Evolutionary conservation across 768 basidiomycete genomes (phyloP).

Genomic region (Naganishia kalamii): DNA sequence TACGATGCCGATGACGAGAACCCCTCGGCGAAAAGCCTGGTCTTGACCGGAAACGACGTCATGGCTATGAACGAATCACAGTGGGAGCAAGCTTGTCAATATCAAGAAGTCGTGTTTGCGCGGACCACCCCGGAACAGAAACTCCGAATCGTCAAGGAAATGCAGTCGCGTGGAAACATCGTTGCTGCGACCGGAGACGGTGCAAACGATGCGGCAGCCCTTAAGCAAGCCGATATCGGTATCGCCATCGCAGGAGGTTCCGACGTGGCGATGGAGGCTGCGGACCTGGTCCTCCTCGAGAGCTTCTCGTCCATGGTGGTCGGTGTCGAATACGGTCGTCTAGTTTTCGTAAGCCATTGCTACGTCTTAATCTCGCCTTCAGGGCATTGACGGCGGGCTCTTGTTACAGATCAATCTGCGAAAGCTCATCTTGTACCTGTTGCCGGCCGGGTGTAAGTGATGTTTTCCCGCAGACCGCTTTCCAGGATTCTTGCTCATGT

Average conservation of each 20-base stretch:
- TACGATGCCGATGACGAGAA: slow-evolving; percentile 43
- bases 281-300: slow-evolving; percentile 46
- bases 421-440: slow-evolving; percentile 31
- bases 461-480: slow-evolving; percentile 12
- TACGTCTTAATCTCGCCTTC: background rate
- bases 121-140: slow-evolving; percentile 63
- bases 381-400: background rate
- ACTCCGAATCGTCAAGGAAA: slow-evolving; percentile 58
- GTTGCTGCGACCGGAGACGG: slow-evolving; percentile 66
- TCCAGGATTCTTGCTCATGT: background rate
- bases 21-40: slow-evolving; percentile 45
- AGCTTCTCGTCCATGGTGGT: slow-evolving; percentile 47
- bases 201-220: slow-evolving; percentile 50
- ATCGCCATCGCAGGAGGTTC: slow-evolving; percentile 54
- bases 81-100: slow-evolving; percentile 45
- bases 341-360: slow-evolving; percentile 44
- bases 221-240: slow-evolving; percentile 60
- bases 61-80: slow-evolving; percentile 45
- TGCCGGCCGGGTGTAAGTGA: slow-evolving; percentile 47
- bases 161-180: slow-evolving; percentile 54
- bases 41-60: slow-evolving; percentile 41
- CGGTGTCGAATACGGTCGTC: slow-evolving; percentile 47
- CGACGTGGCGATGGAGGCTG: slow-evolving; percentile 49
- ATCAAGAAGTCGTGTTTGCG: slow-evolving; percentile 55
- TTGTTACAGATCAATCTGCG: slow-evolving; percentile 52